phyloP scores from a whole-genome alignment of 495 filamentous ascomycete species.

The Penicillium egyptiacum region DNA sequence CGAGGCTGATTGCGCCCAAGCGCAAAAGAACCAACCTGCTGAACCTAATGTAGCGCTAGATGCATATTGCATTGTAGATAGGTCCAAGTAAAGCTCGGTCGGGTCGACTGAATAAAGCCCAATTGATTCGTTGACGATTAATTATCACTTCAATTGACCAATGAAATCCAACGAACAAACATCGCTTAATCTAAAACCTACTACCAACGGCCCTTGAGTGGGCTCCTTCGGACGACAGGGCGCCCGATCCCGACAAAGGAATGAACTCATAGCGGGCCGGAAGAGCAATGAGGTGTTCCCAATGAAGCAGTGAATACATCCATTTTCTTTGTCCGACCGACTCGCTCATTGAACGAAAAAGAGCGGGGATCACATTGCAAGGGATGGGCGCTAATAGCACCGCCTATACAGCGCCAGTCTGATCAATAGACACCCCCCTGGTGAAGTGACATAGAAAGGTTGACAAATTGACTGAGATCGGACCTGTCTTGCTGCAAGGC shows the following conservation, averaged over 20 bases:
- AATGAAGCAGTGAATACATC: too few species aligned
- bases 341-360: neutral
- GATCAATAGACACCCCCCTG: slow-evolving; percentile 15
- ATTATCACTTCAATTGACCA: neutral
- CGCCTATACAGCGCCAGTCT: neutral
- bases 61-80: slow-evolving; percentile 1
- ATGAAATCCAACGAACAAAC: neutral
- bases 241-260: neutral
- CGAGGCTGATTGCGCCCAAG: neutral
- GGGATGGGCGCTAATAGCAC: slow-evolving; percentile 10
- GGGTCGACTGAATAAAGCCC: neutral
- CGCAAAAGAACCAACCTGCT: neutral
- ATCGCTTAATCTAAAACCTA: neutral
- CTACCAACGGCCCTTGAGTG: neutral
- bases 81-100: neutral
- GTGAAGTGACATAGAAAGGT: slow-evolving; percentile 7
- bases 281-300: neutral
- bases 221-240: neutral
- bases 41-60: neutral
- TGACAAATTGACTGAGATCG: slow-evolving; percentile 18
- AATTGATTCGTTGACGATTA: neutral
- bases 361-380: slow-evolving; percentile 18
- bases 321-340: neutral
- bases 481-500: slow-evolving; percentile 14
- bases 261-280: neutral